Conservation (phyloP, 202 grass and related monocot genomes). For the Hordeum pubiflorum region DNA sequence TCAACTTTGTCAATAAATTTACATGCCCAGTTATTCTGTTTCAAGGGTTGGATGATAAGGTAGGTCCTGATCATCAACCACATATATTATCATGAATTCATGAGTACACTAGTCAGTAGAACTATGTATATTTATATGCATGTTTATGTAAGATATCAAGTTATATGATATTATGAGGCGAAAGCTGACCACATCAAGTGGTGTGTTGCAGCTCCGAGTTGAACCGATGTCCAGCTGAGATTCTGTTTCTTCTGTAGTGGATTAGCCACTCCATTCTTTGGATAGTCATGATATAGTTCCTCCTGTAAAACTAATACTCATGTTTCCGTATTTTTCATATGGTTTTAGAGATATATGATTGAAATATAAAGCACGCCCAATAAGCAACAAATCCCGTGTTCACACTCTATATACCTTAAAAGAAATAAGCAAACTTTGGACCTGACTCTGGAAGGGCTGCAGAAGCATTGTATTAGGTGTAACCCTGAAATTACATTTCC, state of each 20-base stretch:
- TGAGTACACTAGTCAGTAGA: neutral
- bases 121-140: neutral
- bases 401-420: neutral
- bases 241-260: neutral
- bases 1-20: slow-evolving; percentile 83
- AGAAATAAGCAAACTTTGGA: neutral
- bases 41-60: slow-evolving; percentile 93
- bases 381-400: neutral
- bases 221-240: neutral
- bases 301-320: neutral
- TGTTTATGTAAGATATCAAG: neutral
- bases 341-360: neutral
- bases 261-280: neutral
- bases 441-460: neutral
- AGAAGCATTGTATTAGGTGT: neutral
- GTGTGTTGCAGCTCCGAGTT: neutral
- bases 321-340: neutral
- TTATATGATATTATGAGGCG: neutral
- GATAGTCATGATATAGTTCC: neutral
- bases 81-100: neutral
- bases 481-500: neutral
- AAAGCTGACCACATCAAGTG: neutral
- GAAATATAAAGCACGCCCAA: neutral
- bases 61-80: slow-evolving; percentile 18
- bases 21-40: slow-evolving; percentile 86